Evolutionary conservation across 768 basidiomycete species (phyloP).

Genomic region (Suillus spraguei): DNA sequence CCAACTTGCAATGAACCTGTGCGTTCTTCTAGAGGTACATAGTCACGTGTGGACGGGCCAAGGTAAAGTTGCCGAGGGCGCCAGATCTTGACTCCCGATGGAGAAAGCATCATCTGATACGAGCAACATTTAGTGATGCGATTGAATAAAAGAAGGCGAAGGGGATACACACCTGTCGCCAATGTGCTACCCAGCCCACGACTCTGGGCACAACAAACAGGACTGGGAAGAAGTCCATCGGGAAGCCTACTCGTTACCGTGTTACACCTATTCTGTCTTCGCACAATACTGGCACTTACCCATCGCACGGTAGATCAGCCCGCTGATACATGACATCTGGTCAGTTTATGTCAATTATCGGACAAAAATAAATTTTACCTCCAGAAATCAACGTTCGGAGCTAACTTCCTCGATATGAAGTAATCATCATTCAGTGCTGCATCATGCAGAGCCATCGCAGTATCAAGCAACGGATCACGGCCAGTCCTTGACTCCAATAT

Average conservation of each 20-base stretch:
- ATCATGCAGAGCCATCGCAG: conserved; percentile 87
- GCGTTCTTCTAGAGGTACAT: conserved; percentile 66
- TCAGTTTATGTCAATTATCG: conserved; percentile 2
- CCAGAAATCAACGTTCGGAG: conserved; percentile 94
- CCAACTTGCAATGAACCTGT: conserved; percentile 48
- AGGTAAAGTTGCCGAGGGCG: conserved; percentile 86
- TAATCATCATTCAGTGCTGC: conserved; percentile 91
- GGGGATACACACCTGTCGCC: conserved; percentile 65
- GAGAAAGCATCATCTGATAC: conserved; percentile 84
- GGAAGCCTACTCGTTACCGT: conserved; percentile 64
- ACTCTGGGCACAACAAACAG: conserved; percentile 91
- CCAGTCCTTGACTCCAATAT: conserved; percentile 60
- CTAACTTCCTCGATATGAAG: conserved; percentile 78
- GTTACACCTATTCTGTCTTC: conserved; percentile 8
- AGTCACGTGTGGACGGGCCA: conserved; percentile 74
- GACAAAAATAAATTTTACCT: conserved; percentile 29
- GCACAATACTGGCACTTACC: conserved; percentile 45
- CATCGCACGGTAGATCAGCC: conserved; percentile 91
- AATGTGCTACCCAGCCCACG: conserved; percentile 92
- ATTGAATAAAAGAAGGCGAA: background rate
- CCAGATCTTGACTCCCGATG: conserved; percentile 93
- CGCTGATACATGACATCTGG: conserved; percentile 43
- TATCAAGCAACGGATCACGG: conserved; percentile 80
- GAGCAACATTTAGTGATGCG: background rate
- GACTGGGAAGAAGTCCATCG: conserved; percentile 93